Base-by-base conservation (phyloP, 1,284 basidiomycete genomes). In the Naganishia albida region DNA sequence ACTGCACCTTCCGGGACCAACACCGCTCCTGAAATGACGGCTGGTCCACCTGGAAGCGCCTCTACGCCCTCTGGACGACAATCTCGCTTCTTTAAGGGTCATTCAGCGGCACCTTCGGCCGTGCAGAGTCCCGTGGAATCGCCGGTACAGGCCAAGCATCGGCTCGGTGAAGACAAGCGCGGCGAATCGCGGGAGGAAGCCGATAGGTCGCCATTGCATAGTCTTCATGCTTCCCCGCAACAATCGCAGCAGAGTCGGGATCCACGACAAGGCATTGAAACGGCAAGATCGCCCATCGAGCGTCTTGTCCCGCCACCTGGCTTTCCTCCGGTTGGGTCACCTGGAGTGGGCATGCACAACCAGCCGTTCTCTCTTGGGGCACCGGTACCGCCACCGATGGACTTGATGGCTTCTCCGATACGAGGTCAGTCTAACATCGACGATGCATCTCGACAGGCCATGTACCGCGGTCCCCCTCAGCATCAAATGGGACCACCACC, bases 41-140 rank as follows among this genome's bases (percentile, higher is more conserved):
- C n/a, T n/a, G n/a, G n/a, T n/a, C n/a, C n/a, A n/a, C n/a, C n/a
- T n/a, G n/a, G n/a, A n/a, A n/a, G n/a, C n/a, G n/a, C n/a, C n/a
- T n/a, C 54, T 28, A 25, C 13, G 42, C 13, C 55, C 23, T 3
- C 42, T 12, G 53, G 53, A 15, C 23, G 55, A 25, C 42, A 57
- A 30, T 57, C 55, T 7, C 42, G 55, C 12, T 57, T 57, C 43
- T 57, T 57, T n/a, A 42, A 42, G 12, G 20, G 55, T 12, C 55
- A 57, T 16, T 48, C 55, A 25, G 34, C 23, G 15, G 26, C 55
- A 8, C 42, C 55, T 6, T 57, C 55, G 7, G 43, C 26, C n/a
- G 43, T 46, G 16, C 55, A 57, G 55, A 57, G 55, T 20, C 55
- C 55, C 18, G 43, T 57, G 3, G 42, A 57, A 34, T 57, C 55